Evolutionary conservation across 2,329 filamentous ascomycete species (phyloP), one percentile per base, ranked within the genome.

Genomic region (Fonsecaea monophora): DNA sequence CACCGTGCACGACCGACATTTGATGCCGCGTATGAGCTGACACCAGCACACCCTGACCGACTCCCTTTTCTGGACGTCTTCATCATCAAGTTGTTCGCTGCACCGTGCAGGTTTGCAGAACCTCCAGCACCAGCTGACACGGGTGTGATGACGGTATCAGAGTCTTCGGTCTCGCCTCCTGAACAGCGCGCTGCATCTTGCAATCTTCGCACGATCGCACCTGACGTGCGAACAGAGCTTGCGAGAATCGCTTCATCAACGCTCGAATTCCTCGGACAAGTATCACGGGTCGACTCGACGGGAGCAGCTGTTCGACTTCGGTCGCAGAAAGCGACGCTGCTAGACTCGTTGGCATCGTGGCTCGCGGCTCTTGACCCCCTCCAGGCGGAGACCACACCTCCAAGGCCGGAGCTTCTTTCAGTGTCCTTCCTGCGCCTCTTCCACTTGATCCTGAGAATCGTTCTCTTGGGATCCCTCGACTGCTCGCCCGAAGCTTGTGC

Each of bases 51-150:
- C 5, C 73, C 76, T 67, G 68, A 55, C 4, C 71, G 74, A 30
- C 70, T 83, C 53, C 80, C 81, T 2, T 71, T 78, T 4, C 69
- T 83, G 9, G 80, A 82, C 68, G 63, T 79, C 45, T 82, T 81
- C 67, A 75, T 82, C 66, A 76, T 82, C 70, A 82, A 81, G 70
- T 60, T 81, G 34, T 79, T 82, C 62, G 73, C 76, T 71, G 79
- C 78, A 40, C 80, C 79, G 62, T 82, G 80, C 70, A 81, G 77
- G 38, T 81, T 81, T 62, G 71, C 77, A 1, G 79, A 81, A 30
- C 69, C 71, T 53, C 70, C 72, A 35, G 21, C 72, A 62, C 59
- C 70, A 56, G 60, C 65, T 21, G 30, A 71, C 18, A 3, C 42
- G 8, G 73, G 64, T 61, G 70, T 62, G 45, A 64, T 61, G 45